Evolutionary conservation across 1,284 basidiomycete species (phyloP), one percentile per base, ranked within the genome.

Genomic region (Tilletiaria anomala): DNA sequence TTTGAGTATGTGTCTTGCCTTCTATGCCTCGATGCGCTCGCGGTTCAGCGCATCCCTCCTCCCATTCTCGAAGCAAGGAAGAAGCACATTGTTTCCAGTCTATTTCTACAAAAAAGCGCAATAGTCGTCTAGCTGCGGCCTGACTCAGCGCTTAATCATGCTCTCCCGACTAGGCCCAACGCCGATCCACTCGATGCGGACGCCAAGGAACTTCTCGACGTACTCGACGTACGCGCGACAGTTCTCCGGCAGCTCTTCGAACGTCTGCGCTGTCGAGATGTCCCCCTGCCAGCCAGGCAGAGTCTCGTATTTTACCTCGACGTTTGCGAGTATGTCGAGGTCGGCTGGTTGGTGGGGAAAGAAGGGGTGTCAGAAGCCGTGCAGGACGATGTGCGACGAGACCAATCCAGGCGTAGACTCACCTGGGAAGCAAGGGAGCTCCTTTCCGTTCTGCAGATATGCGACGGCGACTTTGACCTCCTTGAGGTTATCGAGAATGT

Each of bases 281-380:
- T 81, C 76, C 6, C 75, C 70, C 69, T 88, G 75, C 93, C 93
- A 99, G 31, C 93, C 93, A 3, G 87, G 82, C 5, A 97, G 70
- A 2, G 84, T 89, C 52, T 79, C 78, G 71, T 97, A 97, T 51
- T 78, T 74, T 35, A 97, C 91, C 44, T 86, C 76, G 16, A 91
- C 86, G 50, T 77, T 73, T 16, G 76, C 78, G 16, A 94, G 75
- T 24, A 80, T 69, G 50, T 85, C 85, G 35, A 96, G 75, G 69
- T 94, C 80, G 51, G 89, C 89, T 80, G 54, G 18, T 12, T 17
- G 14, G 10, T n/a, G 21, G n/a, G 2, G 20, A 8, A 19, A 2
- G 11, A 20, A 23, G 11, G 19, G 22, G n/a, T 3, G 5, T 2
- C 16, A 16, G 6, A 37, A 8, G 35, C 14, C 8, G 35, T 8